phyloP scores from a whole-genome alignment of 163 green algal genomes.

The Coccomyxa subellipsoidea region DNA sequence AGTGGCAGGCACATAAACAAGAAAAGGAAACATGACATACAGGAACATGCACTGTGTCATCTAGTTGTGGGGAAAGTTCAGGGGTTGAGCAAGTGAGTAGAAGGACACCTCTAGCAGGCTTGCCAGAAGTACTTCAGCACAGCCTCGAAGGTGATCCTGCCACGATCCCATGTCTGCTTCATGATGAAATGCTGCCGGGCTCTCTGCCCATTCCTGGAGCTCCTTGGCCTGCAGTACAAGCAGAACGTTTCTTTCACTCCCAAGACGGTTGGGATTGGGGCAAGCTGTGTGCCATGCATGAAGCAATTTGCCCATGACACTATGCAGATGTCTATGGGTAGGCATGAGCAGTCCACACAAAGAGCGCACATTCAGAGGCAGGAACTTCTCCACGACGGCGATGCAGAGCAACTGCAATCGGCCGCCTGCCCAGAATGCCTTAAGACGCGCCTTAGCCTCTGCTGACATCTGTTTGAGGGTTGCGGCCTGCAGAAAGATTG shows the following conservation, averaged over 20 bases:
- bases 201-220: conserved; percentile 55
- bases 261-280: too few relatives aligned
- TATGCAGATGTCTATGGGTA: too few relatives aligned
- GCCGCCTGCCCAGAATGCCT: conserved; percentile 41
- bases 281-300: too few relatives aligned
- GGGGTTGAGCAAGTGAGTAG: background rate
- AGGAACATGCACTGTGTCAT: background rate
- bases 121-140: conserved; percentile 60
- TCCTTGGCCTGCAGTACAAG: conserved; percentile 31
- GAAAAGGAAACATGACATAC: too few relatives aligned
- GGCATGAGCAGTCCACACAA: background rate
- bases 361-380: conserved; percentile 38
- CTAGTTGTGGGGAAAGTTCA: background rate
- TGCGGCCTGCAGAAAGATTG: conserved; percentile 27
- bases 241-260: too few relatives aligned
- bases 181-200: conserved; percentile 61
- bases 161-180: conserved; percentile 41
- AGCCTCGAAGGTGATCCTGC: conserved; percentile 57
- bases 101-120: conserved; percentile 53
- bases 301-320: too few relatives aligned
- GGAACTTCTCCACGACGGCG: conserved; percentile 38
- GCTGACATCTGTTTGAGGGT: conserved; percentile 47
- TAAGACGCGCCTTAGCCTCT: conserved; percentile 42
- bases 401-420: conserved; percentile 35
- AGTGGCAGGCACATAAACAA: background rate